Conservation (phyloP, 1,284 basidiomycete species). For the Hypsizygus ulmarius region DNA sequence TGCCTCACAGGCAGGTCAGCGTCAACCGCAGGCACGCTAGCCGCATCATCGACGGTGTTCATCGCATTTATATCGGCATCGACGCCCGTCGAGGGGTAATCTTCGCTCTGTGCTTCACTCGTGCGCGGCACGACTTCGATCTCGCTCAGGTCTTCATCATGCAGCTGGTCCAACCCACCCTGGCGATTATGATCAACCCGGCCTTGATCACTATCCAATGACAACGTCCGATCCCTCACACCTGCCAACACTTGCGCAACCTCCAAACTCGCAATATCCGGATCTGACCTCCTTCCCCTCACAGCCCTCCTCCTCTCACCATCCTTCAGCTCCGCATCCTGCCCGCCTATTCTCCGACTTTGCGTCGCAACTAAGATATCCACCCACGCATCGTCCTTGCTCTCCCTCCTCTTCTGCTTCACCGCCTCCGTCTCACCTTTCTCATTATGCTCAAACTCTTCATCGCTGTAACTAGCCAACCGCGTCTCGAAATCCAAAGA, state of each 20-base stretch:
- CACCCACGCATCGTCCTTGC: constrained; percentile 73
- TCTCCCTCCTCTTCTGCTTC: constrained; percentile 52
- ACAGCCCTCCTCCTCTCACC: constrained; percentile 36
- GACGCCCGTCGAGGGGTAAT: constrained; percentile 13
- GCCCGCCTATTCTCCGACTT: constrained; percentile 54
- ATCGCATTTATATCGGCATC: constrained; percentile 16
- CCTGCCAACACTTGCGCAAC: constrained; percentile 67
- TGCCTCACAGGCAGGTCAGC: constrained; percentile 26
- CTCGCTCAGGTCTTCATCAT: constrained; percentile 41
- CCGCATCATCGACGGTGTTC: constrained; percentile 33
- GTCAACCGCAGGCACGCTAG: constrained; percentile 24
- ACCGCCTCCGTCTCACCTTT: constrained; percentile 36
- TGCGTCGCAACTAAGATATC: constrained; percentile 80
- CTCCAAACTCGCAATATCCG: constrained; percentile 69
- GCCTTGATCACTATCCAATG: constrained; percentile 42
- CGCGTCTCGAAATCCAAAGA: constrained; percentile 74
- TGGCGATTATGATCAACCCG: constrained; percentile 35
- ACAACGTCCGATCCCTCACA: constrained; percentile 53
- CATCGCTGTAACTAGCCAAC: constrained; percentile 63
- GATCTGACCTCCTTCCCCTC: constrained; percentile 44
- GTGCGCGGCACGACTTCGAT: constrained; percentile 40
- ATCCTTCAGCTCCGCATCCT: constrained; percentile 45
- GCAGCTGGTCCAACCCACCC: constrained; percentile 28
- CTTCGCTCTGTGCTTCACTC: constrained; percentile 18
- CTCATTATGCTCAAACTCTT: constrained; percentile 48